A percentile compares a stretch with the other conserved stretches of the same genome.
These are phyloP conservation scores for Starmera dryadoides DNA, from an alignment of 805 yeast species.

Conservation along the genomic window DNA sequence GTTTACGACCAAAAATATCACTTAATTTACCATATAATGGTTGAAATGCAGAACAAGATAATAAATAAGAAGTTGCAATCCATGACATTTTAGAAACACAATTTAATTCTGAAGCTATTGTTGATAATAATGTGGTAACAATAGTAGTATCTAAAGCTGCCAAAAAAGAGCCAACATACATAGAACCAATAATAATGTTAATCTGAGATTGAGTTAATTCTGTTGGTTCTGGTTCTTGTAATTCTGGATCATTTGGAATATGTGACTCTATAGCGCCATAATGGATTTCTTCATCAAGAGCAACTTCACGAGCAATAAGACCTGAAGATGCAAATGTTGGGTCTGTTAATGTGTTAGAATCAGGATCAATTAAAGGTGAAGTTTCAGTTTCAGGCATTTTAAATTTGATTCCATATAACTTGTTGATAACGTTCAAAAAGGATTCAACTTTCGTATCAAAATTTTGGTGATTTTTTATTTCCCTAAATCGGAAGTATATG, in stretches of 20 bases:
- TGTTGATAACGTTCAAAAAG: too few relatives aligned
- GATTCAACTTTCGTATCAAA: too few relatives aligned
- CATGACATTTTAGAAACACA: constrained; percentile 57
- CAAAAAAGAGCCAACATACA: constrained; percentile 39
- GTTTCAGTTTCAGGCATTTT: background rate
- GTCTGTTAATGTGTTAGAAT: constrained; percentile 8
- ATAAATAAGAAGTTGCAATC: constrained; percentile 59
- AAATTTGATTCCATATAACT: too few relatives aligned
- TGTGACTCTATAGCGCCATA: background rate
- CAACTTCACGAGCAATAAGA: constrained; percentile 9
- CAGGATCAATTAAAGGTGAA: constrained; percentile 1
- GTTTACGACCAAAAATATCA: constrained; percentile 57
- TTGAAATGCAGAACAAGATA: constrained; percentile 60
- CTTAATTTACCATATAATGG: constrained; percentile 59
- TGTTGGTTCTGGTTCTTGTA: background rate
- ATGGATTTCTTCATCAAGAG: constrained; percentile 4
- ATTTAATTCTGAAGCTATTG: constrained; percentile 57
- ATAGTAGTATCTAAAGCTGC: constrained; percentile 61
- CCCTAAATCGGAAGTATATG: too few relatives aligned
- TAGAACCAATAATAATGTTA: constrained; percentile 25
- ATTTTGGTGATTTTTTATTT: too few relatives aligned
- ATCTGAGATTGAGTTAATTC: background rate
- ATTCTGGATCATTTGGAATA: background rate
- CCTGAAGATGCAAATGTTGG: constrained; percentile 12
- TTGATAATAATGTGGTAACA: constrained; percentile 53